Conservation (phyloP, 768 basidiomycete species). For the Pleurotus djamor region DNA sequence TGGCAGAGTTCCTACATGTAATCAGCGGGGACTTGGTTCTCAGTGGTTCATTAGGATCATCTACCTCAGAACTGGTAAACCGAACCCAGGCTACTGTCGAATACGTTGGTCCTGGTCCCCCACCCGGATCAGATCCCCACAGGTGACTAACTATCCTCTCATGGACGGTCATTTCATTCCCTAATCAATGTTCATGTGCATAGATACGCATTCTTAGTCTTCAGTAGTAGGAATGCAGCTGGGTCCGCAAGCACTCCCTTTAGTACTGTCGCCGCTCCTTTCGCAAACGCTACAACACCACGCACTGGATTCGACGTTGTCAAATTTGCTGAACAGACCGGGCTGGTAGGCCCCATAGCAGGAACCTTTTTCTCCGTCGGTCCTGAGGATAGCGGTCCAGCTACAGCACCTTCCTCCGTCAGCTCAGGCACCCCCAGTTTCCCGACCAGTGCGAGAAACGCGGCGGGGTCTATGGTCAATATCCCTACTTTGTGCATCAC, state of each 20-base stretch:
- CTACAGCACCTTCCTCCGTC: not conserved
- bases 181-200: no score
- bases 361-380: not conserved
- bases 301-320: not conserved
- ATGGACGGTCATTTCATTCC: not conserved
- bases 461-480: no score
- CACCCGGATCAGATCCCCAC: not conserved
- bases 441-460: no score
- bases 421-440: no score
- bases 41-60: not conserved
- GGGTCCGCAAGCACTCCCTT: not conserved
- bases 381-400: not conserved
- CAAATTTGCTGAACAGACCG: not conserved
- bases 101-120: not conserved
- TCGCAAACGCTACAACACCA: not conserved
- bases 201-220: not conserved
- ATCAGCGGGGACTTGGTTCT: not conserved
- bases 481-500: no score
- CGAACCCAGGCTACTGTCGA: not conserved
- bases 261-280: not conserved
- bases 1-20: not conserved
- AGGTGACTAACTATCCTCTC: not conserved
- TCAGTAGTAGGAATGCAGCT: not conserved
- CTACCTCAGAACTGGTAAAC: not conserved
- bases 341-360: not conserved